These are phyloP conservation scores for Canariomyces notabilis DNA, from an alignment of 2,329 filamentous ascomycete species.

Conservation along the genomic window DNA sequence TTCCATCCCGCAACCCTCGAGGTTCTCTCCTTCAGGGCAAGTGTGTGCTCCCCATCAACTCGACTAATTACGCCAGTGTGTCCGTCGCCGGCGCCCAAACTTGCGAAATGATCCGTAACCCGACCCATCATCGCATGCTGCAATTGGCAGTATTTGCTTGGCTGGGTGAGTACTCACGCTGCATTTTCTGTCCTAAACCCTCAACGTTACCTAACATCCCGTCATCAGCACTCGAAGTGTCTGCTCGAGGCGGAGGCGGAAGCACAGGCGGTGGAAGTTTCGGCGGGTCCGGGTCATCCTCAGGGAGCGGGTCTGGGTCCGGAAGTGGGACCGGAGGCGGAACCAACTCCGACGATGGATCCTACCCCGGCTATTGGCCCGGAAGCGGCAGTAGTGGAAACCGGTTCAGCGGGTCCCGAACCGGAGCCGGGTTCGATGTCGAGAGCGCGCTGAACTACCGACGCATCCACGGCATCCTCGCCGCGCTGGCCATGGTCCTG, in stretches of 20 bases:
- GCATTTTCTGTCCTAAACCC: too few relatives aligned
- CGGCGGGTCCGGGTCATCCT: too few relatives aligned
- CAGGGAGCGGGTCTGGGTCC: too few relatives aligned
- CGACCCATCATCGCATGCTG: neutral
- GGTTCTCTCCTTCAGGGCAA: too few relatives aligned
- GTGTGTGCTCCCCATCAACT: too few relatives aligned
- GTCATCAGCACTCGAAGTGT: neutral
- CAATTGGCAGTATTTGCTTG: neutral
- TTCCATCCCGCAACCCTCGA: too few relatives aligned
- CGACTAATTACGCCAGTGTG: too few relatives aligned
- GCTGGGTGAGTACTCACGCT: neutral
- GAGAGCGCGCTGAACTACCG: constrained; percentile 29
- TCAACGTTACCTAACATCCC: neutral
- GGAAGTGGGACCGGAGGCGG: too few relatives aligned
- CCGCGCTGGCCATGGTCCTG: constrained; percentile 36
- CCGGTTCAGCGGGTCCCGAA: neutral
- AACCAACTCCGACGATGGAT: neutral
- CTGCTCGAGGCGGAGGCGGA: neutral
- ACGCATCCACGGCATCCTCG: constrained; percentile 38
- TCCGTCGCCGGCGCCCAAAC: neutral
- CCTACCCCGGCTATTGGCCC: too few relatives aligned
- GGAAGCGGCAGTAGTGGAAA: constrained; percentile 2
- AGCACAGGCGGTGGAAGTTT: neutral
- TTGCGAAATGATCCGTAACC: neutral
- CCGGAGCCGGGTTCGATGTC: constrained; percentile 25